phyloP scores from a whole-genome alignment of 352 stramenopile genomes.

The Phytophthora boehmeriae region DNA sequence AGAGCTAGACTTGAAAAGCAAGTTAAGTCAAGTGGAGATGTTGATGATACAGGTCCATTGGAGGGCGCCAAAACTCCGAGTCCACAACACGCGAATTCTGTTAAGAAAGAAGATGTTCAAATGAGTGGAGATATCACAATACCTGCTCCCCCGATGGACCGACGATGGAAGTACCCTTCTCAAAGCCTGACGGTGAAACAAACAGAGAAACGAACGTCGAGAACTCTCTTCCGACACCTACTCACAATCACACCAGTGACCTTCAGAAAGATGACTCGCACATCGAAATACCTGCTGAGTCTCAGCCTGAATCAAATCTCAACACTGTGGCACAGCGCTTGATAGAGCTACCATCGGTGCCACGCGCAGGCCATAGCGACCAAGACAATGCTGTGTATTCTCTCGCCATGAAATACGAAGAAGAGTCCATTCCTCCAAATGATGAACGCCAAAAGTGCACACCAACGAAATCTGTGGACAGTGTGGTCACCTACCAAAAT shows the following conservation, averaged over 20 bases:
- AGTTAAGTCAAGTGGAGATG: not conserved
- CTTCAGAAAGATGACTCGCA: too few species aligned
- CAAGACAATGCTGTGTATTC: not conserved
- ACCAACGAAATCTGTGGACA: conserved; percentile 4
- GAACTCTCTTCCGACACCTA: too few species aligned
- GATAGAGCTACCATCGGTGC: too few species aligned
- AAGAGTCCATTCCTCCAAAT: not conserved
- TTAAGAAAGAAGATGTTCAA: not conserved
- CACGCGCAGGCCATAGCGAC: not conserved
- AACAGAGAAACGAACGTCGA: too few species aligned
- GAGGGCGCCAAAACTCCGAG: not conserved
- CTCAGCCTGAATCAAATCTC: too few species aligned
- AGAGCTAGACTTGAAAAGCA: not conserved
- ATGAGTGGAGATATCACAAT: not conserved
- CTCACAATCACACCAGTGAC: too few species aligned
- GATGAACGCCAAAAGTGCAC: not conserved
- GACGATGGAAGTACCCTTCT: too few species aligned
- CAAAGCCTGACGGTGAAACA: too few species aligned
- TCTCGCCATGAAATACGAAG: too few species aligned
- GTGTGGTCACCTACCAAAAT: not conserved
- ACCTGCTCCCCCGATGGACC: not conserved
- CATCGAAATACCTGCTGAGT: too few species aligned
- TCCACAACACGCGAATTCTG: not conserved
- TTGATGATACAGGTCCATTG: not conserved
- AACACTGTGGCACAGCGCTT: too few species aligned